Base-by-base conservation (phyloP, 495 filamentous ascomycete species). In the Aspergillus homomorphus region DNA sequence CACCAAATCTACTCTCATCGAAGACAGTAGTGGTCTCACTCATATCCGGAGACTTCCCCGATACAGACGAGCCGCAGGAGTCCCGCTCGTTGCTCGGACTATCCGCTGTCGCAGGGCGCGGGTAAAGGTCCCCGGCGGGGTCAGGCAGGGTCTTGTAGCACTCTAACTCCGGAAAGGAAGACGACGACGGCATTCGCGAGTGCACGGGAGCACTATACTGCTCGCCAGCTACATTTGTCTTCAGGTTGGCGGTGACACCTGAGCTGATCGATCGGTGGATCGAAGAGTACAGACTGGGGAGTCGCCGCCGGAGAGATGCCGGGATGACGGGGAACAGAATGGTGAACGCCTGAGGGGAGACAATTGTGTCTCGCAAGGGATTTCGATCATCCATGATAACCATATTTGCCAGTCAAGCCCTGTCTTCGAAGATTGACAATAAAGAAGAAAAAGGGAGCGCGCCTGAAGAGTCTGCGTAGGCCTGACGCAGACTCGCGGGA, bases 231-330 rank as follows among this genome's bases (percentile, higher is more conserved):
- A 22, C 7, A 4, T 16, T 26, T 8, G 20, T 22, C 24, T 50
- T 51, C 23, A 28, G 7, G 48, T n/a, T 16, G 14, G 23, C 9
- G 3, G 43, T 60, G 61, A 45, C 59, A 61, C 45, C 54, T 30
- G 54, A 60, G n/a, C 28, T 26, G 6, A 33, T 14, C 19, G n/a
- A 30, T 23, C 44, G 33, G 9, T 60, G 59, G 18, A 53, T 26
- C 7, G 63, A 65, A 16, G 58, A 59, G 53, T 68, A 68, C 16
- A 75, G 55, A 42, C 64, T 58, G 22, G 68, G 62, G 23, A 76
- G 56, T 14, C 62, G 71, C 30, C 67, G 69, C 53, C 68, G 64
- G 53, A 77, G 69, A 0, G 72, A 66, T 23, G 71, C 67, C 18
- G 71, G 69, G 24, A 77, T 69, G 24, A 70, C 59, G 10, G 68